These are phyloP conservation scores for Podospora pseudopauciseta DNA, from an alignment of 495 filamentous ascomycete genomes.

Conservation along the genomic window DNA sequence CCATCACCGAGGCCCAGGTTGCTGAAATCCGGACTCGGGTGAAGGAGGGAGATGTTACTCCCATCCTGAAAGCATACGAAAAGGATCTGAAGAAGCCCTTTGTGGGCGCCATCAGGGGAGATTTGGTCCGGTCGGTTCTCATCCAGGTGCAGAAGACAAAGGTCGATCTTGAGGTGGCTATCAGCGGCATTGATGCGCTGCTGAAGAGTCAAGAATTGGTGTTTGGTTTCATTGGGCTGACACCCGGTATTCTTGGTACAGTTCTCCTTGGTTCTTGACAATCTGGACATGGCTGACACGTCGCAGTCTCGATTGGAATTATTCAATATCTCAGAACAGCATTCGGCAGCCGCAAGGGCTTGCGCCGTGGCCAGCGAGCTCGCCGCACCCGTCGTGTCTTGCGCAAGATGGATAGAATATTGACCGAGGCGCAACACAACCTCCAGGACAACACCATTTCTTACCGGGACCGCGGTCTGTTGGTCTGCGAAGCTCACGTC, in stretches of 20 bases:
- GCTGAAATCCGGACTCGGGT: constrained; percentile 70
- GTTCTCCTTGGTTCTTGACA: constrained; percentile 5
- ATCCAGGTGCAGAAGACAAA: constrained; percentile 99
- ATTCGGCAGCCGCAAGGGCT: constrained; percentile 64
- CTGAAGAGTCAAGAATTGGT: constrained; percentile 95
- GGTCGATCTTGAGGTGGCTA: constrained; percentile 93
- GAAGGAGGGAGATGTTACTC: constrained; percentile 86
- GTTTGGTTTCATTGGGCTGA: constrained; percentile 92
- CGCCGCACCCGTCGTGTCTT: constrained; percentile 68
- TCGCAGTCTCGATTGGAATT: constrained; percentile 64
- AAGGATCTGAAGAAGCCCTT: constrained; percentile 77
- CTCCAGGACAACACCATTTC: constrained; percentile 63
- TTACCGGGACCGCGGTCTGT: constrained; percentile 85
- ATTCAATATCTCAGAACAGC: constrained; percentile 65
- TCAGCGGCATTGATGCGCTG: constrained; percentile 87
- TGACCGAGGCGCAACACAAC: constrained; percentile 60
- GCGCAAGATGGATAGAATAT: constrained; percentile 79
- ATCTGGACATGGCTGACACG: constrained; percentile 16
- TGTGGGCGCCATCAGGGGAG: constrained; percentile 71
- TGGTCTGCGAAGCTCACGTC: constrained; percentile 83
- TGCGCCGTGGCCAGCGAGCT: constrained; percentile 54
- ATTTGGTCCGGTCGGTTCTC: constrained; percentile 83
- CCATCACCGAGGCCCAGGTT: constrained; percentile 57
- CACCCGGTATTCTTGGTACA: constrained; percentile 69
- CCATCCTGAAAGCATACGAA: constrained; percentile 86